These are phyloP conservation scores for Magnolia sinica DNA, from an alignment of 164 flowering plant genomes.

Conservation along the genomic window DNA sequence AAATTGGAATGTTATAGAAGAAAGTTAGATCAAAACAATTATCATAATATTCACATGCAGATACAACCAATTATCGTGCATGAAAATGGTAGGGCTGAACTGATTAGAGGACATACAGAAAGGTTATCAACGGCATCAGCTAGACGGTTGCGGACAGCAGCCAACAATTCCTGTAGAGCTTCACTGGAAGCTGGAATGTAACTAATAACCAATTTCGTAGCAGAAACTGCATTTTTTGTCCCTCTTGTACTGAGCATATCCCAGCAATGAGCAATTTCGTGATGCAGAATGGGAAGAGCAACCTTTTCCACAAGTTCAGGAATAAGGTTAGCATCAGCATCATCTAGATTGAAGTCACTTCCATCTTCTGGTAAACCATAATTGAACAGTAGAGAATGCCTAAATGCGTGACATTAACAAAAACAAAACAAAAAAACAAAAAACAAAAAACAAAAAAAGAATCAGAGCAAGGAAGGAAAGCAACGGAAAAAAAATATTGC, in stretches of 20 bases:
- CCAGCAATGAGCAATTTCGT: constrained; percentile 85
- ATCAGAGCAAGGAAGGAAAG: neutral
- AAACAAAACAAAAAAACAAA: neutral
- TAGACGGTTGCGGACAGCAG: constrained; percentile 58
- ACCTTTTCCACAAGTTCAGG: constrained; percentile 84
- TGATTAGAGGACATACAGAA: constrained; percentile 37
- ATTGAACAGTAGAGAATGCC: constrained; percentile 77
- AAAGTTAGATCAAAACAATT: neutral
- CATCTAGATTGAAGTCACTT: constrained; percentile 45
- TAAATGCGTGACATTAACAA: constrained; percentile 20
- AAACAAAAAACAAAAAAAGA: neutral
- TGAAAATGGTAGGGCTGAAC: neutral
- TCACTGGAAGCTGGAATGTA: constrained; percentile 67
- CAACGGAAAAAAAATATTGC: neutral
- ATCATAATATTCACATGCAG: neutral
- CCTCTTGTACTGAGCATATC: constrained; percentile 77
- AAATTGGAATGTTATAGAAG: neutral
- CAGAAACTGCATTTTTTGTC: constrained; percentile 77
- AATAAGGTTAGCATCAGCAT: constrained; percentile 81
- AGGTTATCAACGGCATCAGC: constrained; percentile 64
- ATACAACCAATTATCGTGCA: neutral
- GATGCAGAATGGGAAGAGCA: constrained; percentile 86
- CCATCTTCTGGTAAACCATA: constrained; percentile 71
- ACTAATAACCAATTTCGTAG: constrained; percentile 56
- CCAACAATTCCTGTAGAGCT: constrained; percentile 65